Base-by-base conservation (phyloP, 2,329 filamentous ascomycete species). In the Colletotrichum cordylinicola region DNA sequence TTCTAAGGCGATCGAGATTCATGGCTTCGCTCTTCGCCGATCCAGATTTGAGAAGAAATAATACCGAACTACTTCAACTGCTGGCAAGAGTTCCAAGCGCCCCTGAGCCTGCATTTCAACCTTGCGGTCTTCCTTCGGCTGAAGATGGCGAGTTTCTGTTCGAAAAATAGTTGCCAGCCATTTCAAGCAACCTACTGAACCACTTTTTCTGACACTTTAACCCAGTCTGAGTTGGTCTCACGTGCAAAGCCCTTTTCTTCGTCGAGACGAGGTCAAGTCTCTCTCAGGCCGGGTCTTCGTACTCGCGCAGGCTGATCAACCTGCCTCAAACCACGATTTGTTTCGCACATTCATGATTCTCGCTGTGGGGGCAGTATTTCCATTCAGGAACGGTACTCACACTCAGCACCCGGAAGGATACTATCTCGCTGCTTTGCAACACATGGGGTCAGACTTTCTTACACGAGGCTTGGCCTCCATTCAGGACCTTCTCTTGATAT, bases 401-500 rank as follows among this genome's bases (percentile, higher is more conserved):
- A 24, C 75, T 10, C 79, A 84, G 37, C 84, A 87, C 78, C 85
- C 86, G 2, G 85, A 83, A 75, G 84, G 85, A 10, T 87, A 85
- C 72, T 87, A 83, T 62, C 80, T 83, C 12, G 80, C 85, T 2
- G 85, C 86, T 2, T 79, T 84, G 76, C 77, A 80, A 16, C 79
- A 83, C 62, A 75, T 85, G 4, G 79, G 81, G 12, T 68, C 78
- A 1, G 79, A 80, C 4, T 80, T 83, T 15, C 74, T 86, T 1
- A 81, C 83, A 1, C 78, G 80, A n/a, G 81, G 82, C 3, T 68
- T 84, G 2, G 78, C 81, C 8, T 83, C 84, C 1, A 82, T 87
- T 12, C 84, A 87, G 70, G 84, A 87, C 62, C 79, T 87, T 4
- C 77, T 87, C 1, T 72, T 87, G 7, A 79, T 87, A 18, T 83